Evolutionary conservation across 148 eudicot species (phyloP), one percentile per base, ranked within the genome.

Genomic region (Tetragonia tetragonoides): DNA sequence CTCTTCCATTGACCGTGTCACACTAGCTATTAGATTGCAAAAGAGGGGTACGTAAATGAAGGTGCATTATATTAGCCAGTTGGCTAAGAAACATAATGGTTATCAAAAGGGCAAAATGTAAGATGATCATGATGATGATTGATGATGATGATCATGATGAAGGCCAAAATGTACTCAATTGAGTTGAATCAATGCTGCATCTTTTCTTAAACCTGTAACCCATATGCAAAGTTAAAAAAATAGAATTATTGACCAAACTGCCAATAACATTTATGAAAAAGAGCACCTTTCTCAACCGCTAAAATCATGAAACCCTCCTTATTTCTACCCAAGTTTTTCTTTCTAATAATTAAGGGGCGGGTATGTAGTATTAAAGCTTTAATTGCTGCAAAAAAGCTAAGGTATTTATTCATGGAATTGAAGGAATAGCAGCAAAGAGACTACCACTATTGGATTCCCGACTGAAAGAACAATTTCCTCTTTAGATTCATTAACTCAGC

Each of bases 161-260:
- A 54, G 84, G 68, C 3, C n/a, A 44, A 75, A 73, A 82, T 83
- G 83, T 74, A 84, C 87, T 88, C 86, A 79, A 86, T 82, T 79
- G 84, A 68, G 80, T 80, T 77, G 80, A 85, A 83, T 86, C 84
- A 88, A 85, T 83, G 88, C 80, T 66, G 5, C 44, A 21, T 75
- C 41, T 78, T 56, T 46, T 46, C 10, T 10, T 46, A 60, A 78
- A 39, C 68, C 79, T 71, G 66, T 63, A 17, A 79, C 38, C 85
- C 80, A 84, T 88, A 84, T 88, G 80, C 80, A 85, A 83, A 40
- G 10, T 68, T 3, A 7, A 18, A 49, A 51, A 54, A 24, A 15
- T 54, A 28, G 1, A 28, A 46, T 21, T 83, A 80, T 87, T 87
- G 76, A 81, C 81, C 79, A 77, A 70, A 79, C 83, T 77, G 68